Conservation (phyloP, 2,329 filamentous ascomycete species). For the Exophiala sp. region DNA sequence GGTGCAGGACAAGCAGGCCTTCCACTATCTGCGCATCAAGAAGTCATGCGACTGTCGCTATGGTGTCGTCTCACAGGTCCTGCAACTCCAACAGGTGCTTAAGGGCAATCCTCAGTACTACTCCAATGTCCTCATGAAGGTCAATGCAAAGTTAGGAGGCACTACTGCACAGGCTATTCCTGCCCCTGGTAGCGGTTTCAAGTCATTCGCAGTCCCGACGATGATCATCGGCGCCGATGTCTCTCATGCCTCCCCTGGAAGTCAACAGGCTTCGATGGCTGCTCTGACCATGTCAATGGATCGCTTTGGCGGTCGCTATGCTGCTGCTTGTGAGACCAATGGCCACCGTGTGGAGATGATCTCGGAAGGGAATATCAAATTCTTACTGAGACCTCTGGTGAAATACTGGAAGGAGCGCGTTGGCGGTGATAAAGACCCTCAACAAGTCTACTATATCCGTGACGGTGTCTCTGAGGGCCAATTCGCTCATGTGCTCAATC, state of each 20-base stretch:
- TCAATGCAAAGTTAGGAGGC: slow-evolving; percentile 92
- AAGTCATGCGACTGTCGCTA: slow-evolving; percentile 79
- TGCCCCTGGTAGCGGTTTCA: slow-evolving; percentile 32
- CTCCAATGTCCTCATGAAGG: slow-evolving; percentile 92
- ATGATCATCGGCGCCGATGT: slow-evolving; percentile 90
- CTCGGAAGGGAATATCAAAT: slow-evolving; percentile 57
- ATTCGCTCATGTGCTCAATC: slow-evolving; percentile 69
- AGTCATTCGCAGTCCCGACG: slow-evolving; percentile 47
- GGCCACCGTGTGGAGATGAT: slow-evolving; percentile 77
- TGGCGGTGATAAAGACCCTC: slow-evolving; percentile 52
- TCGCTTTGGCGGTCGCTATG: slow-evolving; percentile 64
- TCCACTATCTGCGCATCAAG: slow-evolving; percentile 79
- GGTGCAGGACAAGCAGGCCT: slow-evolving; percentile 62
- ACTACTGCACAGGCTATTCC: slow-evolving; percentile 56
- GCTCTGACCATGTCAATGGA: slow-evolving; percentile 82
- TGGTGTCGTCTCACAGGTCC: slow-evolving; percentile 74
- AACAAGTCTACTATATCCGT: slow-evolving; percentile 84
- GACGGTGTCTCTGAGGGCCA: slow-evolving; percentile 89
- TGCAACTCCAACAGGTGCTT: slow-evolving; percentile 64
- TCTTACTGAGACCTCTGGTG: slow-evolving; percentile 60
- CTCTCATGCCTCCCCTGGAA: slow-evolving; percentile 71
- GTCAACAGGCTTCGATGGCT: slow-evolving; percentile 64
- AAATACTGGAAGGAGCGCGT: slow-evolving; percentile 57
- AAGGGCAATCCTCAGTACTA: slow-evolving; percentile 75
- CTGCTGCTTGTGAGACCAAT: slow-evolving; percentile 74